Evolutionary conservation across 108 stramenopile genomes (phyloP).

Genomic region (Cyclotella distinguenda): DNA sequence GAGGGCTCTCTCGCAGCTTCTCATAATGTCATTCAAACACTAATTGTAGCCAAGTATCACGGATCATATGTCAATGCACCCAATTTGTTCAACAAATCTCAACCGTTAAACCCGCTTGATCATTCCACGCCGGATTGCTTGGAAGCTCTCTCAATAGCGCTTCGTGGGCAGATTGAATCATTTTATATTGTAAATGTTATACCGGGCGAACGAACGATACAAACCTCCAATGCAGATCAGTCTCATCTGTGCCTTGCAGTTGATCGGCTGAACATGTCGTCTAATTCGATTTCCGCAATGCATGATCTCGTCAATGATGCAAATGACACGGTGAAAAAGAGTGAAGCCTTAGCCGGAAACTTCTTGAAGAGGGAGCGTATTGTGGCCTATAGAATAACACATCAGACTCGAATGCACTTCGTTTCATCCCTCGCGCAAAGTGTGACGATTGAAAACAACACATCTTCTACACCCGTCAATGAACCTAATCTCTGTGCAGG

Average conservation of each 20-base stretch:
- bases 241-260: not conserved
- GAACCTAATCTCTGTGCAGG: constrained; percentile 58
- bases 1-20: not conserved
- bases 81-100: not conserved
- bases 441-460: not conserved
- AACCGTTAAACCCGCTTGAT: not conserved
- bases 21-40: constrained; percentile 30
- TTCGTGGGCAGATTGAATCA: constrained; percentile 28
- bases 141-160: constrained; percentile 35
- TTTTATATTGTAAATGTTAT: constrained; percentile 27
- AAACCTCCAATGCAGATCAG: not conserved
- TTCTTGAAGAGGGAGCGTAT: not conserved
- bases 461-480: not conserved
- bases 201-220: not conserved
- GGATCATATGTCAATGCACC: constrained; percentile 22
- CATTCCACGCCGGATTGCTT: not conserved
- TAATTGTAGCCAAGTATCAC: constrained; percentile 35
- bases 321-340: not conserved
- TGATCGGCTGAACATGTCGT: not conserved
- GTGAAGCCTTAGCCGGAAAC: not conserved
- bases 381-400: constrained; percentile 34
- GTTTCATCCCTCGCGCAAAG: not conserved
- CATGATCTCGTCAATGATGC: not conserved
- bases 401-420: not conserved
- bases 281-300: too few species aligned